These are phyloP conservation scores for Termitomyces sp. DNA, from an alignment of 768 basidiomycete genomes.

Conservation along the genomic window DNA sequence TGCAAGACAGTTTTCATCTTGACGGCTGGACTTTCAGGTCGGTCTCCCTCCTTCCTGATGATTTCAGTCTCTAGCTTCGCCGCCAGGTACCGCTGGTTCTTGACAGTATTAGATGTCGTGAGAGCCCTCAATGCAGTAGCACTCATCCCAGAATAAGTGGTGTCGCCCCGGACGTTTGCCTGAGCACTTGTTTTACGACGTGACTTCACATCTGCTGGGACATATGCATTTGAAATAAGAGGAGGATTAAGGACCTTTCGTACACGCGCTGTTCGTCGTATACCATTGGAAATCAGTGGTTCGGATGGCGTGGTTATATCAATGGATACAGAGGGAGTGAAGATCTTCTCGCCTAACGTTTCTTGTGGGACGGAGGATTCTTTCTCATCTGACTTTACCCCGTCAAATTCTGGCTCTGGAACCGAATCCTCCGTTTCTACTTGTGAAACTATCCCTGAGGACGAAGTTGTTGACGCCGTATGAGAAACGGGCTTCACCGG, in stretches of 20 bases:
- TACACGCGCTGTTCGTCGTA: conserved; percentile 47
- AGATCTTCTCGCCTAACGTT: neutral
- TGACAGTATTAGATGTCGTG: conserved; percentile 65
- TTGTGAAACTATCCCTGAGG: neutral
- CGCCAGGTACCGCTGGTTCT: conserved; percentile 62
- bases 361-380: neutral
- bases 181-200: conserved; percentile 38
- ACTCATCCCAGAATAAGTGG: conserved; percentile 60
- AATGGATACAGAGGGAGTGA: neutral
- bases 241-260: conserved; percentile 35
- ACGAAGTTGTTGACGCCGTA: neutral
- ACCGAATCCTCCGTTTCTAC: neutral
- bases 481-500: neutral
- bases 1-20: conserved; percentile 66
- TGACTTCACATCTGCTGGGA: conserved; percentile 19
- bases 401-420: neutral
- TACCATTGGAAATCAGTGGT: conserved; percentile 5
- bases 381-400: neutral
- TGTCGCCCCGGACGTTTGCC: conserved; percentile 25
- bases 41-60: conserved; percentile 57
- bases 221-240: conserved; percentile 26
- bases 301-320: neutral
- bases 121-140: conserved; percentile 63
- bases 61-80: conserved; percentile 65
- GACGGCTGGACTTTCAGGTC: conserved; percentile 77